phyloP scores from a whole-genome alignment of 495 filamentous ascomycete species.

The Podospora anserina region DNA sequence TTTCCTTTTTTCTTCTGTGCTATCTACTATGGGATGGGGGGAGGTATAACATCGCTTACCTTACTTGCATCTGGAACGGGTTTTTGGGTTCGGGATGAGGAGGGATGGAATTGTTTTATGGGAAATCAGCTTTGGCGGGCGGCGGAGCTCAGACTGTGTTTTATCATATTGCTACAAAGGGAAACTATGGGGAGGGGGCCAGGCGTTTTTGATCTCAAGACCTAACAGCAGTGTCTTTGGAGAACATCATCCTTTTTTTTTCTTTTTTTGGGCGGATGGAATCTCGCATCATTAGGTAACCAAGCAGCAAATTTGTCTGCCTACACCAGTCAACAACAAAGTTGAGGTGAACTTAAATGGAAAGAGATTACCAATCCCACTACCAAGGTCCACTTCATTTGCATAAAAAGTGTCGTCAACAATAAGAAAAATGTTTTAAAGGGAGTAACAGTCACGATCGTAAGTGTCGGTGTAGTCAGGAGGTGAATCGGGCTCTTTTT shows the following conservation, averaged over 20 bases:
- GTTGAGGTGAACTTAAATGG: not conserved
- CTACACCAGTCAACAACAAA: not conserved
- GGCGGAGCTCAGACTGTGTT: not conserved
- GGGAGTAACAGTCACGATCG: not conserved
- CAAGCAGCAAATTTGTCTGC: not conserved
- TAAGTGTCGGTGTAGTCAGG: not conserved
- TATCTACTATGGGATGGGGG: not conserved
- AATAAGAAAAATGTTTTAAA: not conserved
- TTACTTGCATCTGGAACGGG: not conserved
- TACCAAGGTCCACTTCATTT: not conserved
- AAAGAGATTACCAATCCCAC: not conserved
- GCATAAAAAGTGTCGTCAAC: not conserved
- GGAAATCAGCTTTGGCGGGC: not conserved
- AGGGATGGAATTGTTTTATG: not conserved
- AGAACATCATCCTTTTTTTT: not conserved
- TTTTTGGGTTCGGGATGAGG: not conserved
- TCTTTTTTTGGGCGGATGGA: not conserved
- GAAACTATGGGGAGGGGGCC: not conserved
- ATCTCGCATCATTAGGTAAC: not conserved
- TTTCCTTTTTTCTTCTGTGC: not conserved
- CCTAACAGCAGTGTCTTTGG: not conserved
- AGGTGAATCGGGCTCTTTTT: not conserved
- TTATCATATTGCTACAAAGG: not conserved
- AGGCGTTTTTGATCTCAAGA: not conserved
- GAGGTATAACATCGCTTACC: not conserved